A percentile compares a stretch with the other conserved stretches of the same genome.
phyloP scores from a whole-genome alignment of 306 rosid genomes.

The Quercus ilex region DNA sequence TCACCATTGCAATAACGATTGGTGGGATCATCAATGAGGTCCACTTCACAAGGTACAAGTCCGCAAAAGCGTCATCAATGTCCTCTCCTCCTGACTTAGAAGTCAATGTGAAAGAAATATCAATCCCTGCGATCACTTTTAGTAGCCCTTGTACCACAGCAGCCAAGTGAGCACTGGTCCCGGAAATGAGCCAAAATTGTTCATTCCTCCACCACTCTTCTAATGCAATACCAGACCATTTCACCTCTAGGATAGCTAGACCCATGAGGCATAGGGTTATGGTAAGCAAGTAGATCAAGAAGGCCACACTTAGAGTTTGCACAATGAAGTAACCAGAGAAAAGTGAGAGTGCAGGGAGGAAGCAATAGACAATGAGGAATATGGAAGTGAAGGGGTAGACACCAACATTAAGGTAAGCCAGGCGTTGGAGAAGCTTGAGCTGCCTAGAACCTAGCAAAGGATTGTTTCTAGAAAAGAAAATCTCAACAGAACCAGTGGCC shows the following conservation, averaged over 20 bases:
- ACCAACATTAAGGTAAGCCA: slow-evolving; percentile 49
- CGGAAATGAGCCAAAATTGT: slow-evolving; percentile 52
- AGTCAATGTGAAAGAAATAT: slow-evolving; percentile 48
- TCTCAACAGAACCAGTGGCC: slow-evolving; percentile 63
- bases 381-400: slow-evolving; percentile 53
- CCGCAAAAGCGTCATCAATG: slow-evolving; percentile 31
- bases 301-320: slow-evolving; percentile 32
- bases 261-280: slow-evolving; percentile 34
- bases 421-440: slow-evolving; percentile 40
- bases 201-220: slow-evolving; percentile 63
- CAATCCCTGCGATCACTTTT: slow-evolving; percentile 50
- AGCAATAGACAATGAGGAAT: slow-evolving; percentile 49
- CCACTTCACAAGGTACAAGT: slow-evolving; percentile 53
- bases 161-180: slow-evolving; percentile 52
- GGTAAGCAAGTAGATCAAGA: slow-evolving; percentile 41
- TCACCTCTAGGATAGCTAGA: slow-evolving; percentile 42
- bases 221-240: slow-evolving; percentile 42
- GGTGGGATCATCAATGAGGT: slow-evolving; percentile 47
- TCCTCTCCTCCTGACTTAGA: slow-evolving; percentile 39
- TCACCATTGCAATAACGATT: slow-evolving; percentile 43
- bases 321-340: slow-evolving; percentile 47
- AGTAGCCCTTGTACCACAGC: slow-evolving; percentile 51
- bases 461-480: slow-evolving; percentile 50
- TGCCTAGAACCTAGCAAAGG: slow-evolving; percentile 33
- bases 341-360: slow-evolving; percentile 52